A percentile compares a stretch with the other conserved stretches of the same genome.
Conservation (phyloP, 495 filamentous ascomycete species). For the Clohesyomyces aquaticus region DNA sequence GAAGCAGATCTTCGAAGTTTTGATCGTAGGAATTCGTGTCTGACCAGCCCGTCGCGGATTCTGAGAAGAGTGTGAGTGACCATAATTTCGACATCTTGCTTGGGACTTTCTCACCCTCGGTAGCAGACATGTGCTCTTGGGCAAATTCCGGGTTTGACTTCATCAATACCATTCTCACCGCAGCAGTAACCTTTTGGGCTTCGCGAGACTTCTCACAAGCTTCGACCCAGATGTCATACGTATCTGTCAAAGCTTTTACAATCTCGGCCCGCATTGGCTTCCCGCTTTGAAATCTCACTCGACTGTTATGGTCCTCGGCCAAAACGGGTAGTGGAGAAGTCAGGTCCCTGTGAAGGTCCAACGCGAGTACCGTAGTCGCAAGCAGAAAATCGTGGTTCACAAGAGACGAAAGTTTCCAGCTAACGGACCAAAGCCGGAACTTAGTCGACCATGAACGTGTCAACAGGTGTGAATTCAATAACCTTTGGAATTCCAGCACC, state of each 20-base stretch:
- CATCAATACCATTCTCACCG: slow-evolving; percentile 18
- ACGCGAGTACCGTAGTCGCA: slow-evolving; percentile 55
- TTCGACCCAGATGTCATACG: slow-evolving; percentile 15
- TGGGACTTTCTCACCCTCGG: not conserved
- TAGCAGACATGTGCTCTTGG: not conserved
- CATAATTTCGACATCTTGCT: no score
- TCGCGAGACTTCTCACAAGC: slow-evolving; percentile 23
- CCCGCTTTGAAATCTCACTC: slow-evolving; percentile 10
- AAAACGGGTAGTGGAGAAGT: slow-evolving; percentile 6
- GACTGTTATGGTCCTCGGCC: not conserved
- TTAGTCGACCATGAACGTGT: slow-evolving; percentile 43
- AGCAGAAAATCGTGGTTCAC: slow-evolving; percentile 55
- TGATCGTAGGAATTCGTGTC: no score
- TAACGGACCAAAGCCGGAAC: slow-evolving; percentile 42
- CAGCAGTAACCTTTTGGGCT: slow-evolving; percentile 21
- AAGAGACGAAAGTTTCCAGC: slow-evolving; percentile 54
- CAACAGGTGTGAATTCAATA: slow-evolving; percentile 44
- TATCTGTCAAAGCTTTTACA: slow-evolving; percentile 12
- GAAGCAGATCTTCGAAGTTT: no score
- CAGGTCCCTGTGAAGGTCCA: slow-evolving; percentile 27
- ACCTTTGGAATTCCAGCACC: slow-evolving; percentile 49
- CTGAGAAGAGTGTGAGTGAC: no score
- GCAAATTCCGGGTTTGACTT: slow-evolving; percentile 10
- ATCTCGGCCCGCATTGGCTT: slow-evolving; percentile 24
- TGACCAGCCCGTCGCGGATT: no score